Percentiles rank a stretch among this genome's conserved stretches.
Conservation (phyloP, 1,139 yeast species). For the Eremothecium coryli region DNA sequence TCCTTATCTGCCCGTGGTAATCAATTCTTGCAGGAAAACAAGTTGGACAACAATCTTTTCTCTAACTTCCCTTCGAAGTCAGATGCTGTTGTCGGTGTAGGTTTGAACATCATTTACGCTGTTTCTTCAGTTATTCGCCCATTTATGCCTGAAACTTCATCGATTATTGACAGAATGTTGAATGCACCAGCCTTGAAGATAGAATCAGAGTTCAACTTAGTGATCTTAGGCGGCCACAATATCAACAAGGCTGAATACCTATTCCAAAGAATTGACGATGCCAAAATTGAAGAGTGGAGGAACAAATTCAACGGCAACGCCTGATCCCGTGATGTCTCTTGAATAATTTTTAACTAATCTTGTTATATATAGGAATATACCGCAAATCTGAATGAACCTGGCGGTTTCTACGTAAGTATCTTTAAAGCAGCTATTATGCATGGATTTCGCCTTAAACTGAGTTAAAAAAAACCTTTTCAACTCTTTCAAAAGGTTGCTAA, state of each 20-base stretch:
- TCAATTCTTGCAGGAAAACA: conserved; percentile 89
- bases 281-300: conserved; percentile 84
- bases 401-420: too few species aligned
- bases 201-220: conserved; percentile 63
- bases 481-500: not conserved
- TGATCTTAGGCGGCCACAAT: conserved; percentile 71
- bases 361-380: too few species aligned
- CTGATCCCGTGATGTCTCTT: too few species aligned
- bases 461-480: not conserved
- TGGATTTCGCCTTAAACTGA: too few species aligned
- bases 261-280: conserved; percentile 85
- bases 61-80: conserved; percentile 68
- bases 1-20: conserved; percentile 87
- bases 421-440: too few species aligned
- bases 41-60: conserved; percentile 79
- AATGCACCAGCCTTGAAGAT: conserved; percentile 74
- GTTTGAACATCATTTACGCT: conserved; percentile 77
- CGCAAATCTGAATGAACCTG: too few species aligned
- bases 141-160: conserved; percentile 79
- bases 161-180: conserved; percentile 63
- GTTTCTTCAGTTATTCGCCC: conserved; percentile 76
- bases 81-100: conserved; percentile 89
- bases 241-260: conserved; percentile 86
- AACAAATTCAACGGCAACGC: conserved; percentile 70
- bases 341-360: too few species aligned